Evolutionary conservation across 1,284 basidiomycete genomes (phyloP).

Genomic region (Serendipita sp.): DNA sequence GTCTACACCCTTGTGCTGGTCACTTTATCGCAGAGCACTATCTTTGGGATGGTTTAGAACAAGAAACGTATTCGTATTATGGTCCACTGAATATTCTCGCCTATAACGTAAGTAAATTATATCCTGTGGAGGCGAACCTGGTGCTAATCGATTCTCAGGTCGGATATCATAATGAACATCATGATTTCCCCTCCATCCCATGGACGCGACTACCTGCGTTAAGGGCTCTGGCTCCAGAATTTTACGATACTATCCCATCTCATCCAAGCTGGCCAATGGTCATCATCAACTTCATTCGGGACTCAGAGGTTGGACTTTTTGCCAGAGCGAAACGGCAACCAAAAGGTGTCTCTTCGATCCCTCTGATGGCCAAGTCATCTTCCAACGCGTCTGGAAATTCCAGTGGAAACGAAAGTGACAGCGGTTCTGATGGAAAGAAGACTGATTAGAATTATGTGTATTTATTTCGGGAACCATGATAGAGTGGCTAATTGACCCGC

Average conservation of each 20-base stretch:
- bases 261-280: constrained; percentile 94
- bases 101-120: constrained; percentile 64
- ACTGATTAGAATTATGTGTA: neutral
- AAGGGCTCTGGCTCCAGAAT: constrained; percentile 75
- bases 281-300: constrained; percentile 85
- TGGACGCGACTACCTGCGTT: constrained; percentile 91
- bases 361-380: neutral
- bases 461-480: neutral
- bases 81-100: constrained; percentile 81
- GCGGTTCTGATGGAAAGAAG: constrained; percentile 2
- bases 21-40: constrained; percentile 98
- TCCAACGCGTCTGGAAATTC: neutral
- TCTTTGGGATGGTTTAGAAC: constrained; percentile 74
- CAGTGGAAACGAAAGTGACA: neutral
- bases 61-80: constrained; percentile 97
- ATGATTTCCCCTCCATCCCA: constrained; percentile 92
- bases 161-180: constrained; percentile 98
- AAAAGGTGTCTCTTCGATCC: constrained; percentile 4
- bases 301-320: constrained; percentile 61
- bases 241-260: constrained; percentile 76
- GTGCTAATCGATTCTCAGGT: constrained; percentile 36
- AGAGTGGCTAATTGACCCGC: neutral
- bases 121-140: neutral
- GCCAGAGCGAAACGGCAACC: constrained; percentile 29
- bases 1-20: constrained; percentile 86